Conservation (phyloP, 2,329 filamentous ascomycete genomes). For the Colletotrichum aenigma region DNA sequence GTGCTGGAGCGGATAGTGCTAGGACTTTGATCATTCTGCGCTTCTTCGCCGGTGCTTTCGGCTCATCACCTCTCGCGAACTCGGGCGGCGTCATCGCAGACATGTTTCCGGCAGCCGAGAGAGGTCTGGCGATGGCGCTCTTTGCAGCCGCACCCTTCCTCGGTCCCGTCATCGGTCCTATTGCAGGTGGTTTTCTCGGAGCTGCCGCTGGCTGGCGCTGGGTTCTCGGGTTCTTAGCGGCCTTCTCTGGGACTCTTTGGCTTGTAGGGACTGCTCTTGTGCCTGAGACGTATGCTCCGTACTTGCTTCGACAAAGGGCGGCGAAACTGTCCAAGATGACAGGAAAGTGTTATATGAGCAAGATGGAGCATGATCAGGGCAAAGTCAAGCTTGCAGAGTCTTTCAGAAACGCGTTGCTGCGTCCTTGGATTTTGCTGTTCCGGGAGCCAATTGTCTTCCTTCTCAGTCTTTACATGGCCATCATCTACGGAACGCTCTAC, state of each 20-base stretch:
- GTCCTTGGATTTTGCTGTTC: constrained; percentile 74
- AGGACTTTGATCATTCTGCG: constrained; percentile 63
- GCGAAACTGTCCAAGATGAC: constrained; percentile 18
- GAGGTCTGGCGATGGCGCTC: constrained; percentile 63
- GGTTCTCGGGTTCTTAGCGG: constrained; percentile 69
- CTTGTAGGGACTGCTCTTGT: constrained; percentile 50
- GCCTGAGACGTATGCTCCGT: constrained; percentile 31
- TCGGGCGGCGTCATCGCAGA: constrained; percentile 67
- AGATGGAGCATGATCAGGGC: constrained; percentile 53
- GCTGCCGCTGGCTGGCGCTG: constrained; percentile 70
- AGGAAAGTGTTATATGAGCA: constrained; percentile 25
- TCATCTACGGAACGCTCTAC: constrained; percentile 61
- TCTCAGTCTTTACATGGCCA: constrained; percentile 69
- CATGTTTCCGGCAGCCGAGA: constrained; percentile 56
- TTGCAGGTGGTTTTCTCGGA: constrained; percentile 70
- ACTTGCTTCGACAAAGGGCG: constrained; percentile 26
- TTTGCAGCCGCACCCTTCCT: constrained; percentile 72
- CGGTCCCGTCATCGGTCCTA: constrained; percentile 66
- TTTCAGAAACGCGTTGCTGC: constrained; percentile 40
- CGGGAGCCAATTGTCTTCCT: constrained; percentile 72
- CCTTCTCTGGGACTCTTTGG: constrained; percentile 47
- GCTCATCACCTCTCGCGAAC: constrained; percentile 66
- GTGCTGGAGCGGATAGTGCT: constrained; percentile 61
- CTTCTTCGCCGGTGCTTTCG: constrained; percentile 69
- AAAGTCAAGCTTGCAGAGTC: constrained; percentile 43